Evolutionary conservation across 805 yeast species (phyloP), one percentile per base, ranked within the genome.

Genomic region (Lipomyces orientalis): DNA sequence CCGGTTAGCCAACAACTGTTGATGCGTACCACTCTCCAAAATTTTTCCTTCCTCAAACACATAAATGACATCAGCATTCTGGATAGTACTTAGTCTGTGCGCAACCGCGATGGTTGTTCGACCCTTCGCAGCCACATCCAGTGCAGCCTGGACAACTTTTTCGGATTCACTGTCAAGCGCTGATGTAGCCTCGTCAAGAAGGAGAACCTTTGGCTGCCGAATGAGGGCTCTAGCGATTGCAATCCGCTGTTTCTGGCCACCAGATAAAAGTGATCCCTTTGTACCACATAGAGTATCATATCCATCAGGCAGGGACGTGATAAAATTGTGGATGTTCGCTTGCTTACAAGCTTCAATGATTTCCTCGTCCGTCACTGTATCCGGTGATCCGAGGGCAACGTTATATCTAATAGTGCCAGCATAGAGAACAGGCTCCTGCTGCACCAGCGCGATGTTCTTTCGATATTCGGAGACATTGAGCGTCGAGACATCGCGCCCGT

Each of bases 41-140:
- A 89, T 84, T 49, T 77, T 76, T 19, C 93, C 93, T 55, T 81
- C 77, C 62, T 82, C 81, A 63, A 89, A 75, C 64, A 87, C 82
- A 58, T 82, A 82, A 22, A 89, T 86, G 61, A 79, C 79, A 59
- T 83, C 80, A 0, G 92, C 84, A 65, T 82, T 81, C 59, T 80
- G 77, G 67, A 87, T 87, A 0, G 90, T 87, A 69, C 84, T 84
- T 78, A 90, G 81, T 73, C 93, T 81, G 77, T 89, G 94, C 9
- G 93, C 93, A 78, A 89, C 88, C 75, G 93, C 89, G 69, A 89
- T 78, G 54, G 89, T 87, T 1, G 93, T 89, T 73, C 93, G 87
- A 34, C 86, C 80, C 16, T 77, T 64, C 70, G 90, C 90, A 73
- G 89, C 91, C 8, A 77, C 79, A 10, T 81, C 80, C 64, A 87